Percentiles rank a stretch among this genome's conserved stretches.
phyloP scores from a whole-genome alignment of 306 rosid species.

The Sindora glabra region DNA sequence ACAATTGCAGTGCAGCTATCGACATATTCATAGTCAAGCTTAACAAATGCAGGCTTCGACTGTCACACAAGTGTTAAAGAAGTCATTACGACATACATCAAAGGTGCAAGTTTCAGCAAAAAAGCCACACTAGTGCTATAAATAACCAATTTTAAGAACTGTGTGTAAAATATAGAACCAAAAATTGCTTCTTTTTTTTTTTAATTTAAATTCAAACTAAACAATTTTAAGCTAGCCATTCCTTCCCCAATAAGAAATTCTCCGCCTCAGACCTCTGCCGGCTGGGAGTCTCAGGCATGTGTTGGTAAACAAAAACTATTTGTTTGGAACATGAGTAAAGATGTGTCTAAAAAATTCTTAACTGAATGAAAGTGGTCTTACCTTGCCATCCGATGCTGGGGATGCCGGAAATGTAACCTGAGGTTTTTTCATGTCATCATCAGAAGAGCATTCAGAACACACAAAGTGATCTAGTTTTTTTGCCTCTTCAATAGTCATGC shows the following conservation, averaged over 20 bases:
- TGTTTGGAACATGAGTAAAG: not conserved
- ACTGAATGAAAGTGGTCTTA: constrained; percentile 12
- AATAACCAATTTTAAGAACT: not conserved
- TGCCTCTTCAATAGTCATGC: constrained; percentile 78
- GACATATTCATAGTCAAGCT: not conserved
- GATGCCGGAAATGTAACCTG: constrained; percentile 41
- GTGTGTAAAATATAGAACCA: not conserved
- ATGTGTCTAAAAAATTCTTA: not conserved
- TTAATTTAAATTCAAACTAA: too few species aligned
- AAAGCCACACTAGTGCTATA: too few species aligned
- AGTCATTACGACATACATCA: not conserved
- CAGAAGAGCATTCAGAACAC: constrained; percentile 79
- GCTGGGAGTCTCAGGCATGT: not conserved
- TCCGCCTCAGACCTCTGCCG: not conserved
- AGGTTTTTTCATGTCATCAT: constrained; percentile 55
- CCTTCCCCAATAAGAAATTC: not conserved
- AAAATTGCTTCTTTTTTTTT: too few species aligned
- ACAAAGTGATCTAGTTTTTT: constrained; percentile 72
- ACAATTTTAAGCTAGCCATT: not conserved
- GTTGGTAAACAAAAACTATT: not conserved
- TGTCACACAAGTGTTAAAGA: not conserved
- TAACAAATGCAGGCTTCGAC: not conserved
- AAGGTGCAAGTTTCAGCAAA: too few species aligned
- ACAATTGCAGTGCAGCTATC: too few species aligned
- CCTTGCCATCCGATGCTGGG: constrained; percentile 57